Evolutionary conservation across 2,329 filamentous ascomycete genomes (phyloP).

Genomic region (Huntiella moniliformis): DNA sequence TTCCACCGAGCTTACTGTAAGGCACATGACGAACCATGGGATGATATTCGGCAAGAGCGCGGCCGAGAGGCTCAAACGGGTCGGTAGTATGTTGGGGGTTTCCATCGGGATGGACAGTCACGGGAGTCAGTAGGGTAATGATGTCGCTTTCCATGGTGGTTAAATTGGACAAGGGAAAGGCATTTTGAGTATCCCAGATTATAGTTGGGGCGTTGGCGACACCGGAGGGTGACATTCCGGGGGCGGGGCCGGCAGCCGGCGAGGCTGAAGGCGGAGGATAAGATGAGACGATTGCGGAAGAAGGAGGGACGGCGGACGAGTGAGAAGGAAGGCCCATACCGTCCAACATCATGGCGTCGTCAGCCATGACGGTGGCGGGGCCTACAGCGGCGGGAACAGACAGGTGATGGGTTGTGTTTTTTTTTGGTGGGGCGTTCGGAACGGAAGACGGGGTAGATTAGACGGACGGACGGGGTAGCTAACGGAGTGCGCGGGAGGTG

Average conservation of each 20-base stretch:
- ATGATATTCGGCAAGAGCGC: conserved; percentile 40
- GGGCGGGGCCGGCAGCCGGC: conserved; percentile 27
- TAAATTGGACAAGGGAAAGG: conserved; percentile 27
- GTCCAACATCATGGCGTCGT: conserved; percentile 9
- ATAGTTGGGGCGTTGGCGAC: conserved; percentile 15
- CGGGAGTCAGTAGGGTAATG: conserved; percentile 44
- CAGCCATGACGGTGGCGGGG: conserved; percentile 7
- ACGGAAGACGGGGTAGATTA: no score
- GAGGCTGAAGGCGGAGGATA: conserved; percentile 27
- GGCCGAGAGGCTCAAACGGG: conserved; percentile 55
- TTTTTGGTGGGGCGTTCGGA: no score
- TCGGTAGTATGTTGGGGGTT: conserved; percentile 31
- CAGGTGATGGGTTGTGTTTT: no score
- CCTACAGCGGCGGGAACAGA: not conserved
- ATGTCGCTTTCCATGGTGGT: conserved; percentile 28
- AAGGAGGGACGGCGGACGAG: not conserved
- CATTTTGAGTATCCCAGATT: conserved; percentile 25
- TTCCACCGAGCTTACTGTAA: conserved; percentile 44
- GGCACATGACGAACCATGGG: conserved; percentile 50
- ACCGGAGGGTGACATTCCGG: conserved; percentile 13
- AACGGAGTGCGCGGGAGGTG: no score
- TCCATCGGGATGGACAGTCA: conserved; percentile 27
- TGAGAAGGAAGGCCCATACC: not conserved
- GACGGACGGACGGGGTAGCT: no score
- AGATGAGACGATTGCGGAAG: conserved; percentile 17